Conservation (phyloP, 2,329 filamentous ascomycete genomes). For the Ramularia endophylla region DNA sequence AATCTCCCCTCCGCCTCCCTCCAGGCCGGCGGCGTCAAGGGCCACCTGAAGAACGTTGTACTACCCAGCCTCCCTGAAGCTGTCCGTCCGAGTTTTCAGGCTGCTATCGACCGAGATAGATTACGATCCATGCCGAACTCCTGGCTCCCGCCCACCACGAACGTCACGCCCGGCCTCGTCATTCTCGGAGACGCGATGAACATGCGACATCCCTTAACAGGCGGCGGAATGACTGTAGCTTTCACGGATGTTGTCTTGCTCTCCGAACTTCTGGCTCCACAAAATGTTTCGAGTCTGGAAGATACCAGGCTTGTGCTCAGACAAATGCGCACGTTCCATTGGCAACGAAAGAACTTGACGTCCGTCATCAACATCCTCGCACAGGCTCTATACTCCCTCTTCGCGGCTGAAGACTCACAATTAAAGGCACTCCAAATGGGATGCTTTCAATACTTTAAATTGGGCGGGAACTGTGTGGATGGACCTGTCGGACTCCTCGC, state of each 20-base stretch:
- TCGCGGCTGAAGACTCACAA: slow-evolving; percentile 74
- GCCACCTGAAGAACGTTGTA: slow-evolving; percentile 73
- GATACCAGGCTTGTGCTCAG: slow-evolving; percentile 60
- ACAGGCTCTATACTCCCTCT: slow-evolving; percentile 84
- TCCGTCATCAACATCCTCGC: slow-evolving; percentile 97
- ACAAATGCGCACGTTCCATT: slow-evolving; percentile 75
- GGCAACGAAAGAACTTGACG: slow-evolving; percentile 73
- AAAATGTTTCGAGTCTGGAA: slow-evolving; percentile 60
- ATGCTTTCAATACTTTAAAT: slow-evolving; percentile 88
- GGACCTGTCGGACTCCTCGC: slow-evolving; percentile 77
- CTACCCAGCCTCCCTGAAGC: slow-evolving; percentile 68
- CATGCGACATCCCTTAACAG: slow-evolving; percentile 98
- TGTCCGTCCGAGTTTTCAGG: slow-evolving; percentile 66
- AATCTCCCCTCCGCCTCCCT: slow-evolving; percentile 67
- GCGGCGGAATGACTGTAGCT: slow-evolving; percentile 96
- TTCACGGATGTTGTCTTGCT: slow-evolving; percentile 87
- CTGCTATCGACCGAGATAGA: slow-evolving; percentile 68
- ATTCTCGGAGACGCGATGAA: slow-evolving; percentile 93
- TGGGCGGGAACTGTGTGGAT: slow-evolving; percentile 63
- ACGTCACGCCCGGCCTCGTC: slow-evolving; percentile 65
- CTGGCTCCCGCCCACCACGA: slow-evolving; percentile 76
- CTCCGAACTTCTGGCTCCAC: slow-evolving; percentile 64
- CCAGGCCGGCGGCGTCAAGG: slow-evolving; percentile 74
- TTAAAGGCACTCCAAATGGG: slow-evolving; percentile 77
- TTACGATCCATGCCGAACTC: slow-evolving; percentile 94